Evolutionary conservation across 345 rosid genomes (phyloP), one percentile per base, ranked within the genome.

Genomic region (Laguncularia racemosa): DNA sequence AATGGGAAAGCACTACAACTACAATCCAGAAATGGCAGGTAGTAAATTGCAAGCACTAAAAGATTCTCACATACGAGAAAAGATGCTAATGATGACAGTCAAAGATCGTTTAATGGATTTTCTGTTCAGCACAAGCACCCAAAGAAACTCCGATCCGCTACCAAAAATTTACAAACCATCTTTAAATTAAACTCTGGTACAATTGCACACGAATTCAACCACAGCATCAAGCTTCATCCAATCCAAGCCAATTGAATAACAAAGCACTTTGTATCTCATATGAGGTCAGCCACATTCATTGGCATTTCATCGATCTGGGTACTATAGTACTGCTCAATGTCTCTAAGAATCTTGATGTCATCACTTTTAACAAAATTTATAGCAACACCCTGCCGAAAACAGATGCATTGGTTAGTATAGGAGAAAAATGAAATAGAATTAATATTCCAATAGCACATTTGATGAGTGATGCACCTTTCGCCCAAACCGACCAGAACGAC

Each of bases 261-360:
- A 46, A 17, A 47, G 62, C 18, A 28, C 15, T n/a, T 47, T 23
- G 23, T 8, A 46, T 56, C 56, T 71, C 59, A 84, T 58, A 88
- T 81, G 40, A 91, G 82, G 72, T 91, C 97, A 53, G 93, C 85
- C 65, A 87, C 93, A 59, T 87, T 91, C 97, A 87, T 80, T 0
- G 96, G 96, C 96, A 91, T 87, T 74, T 91, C 97, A 14, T 87
- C 93, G 8, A 91, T 91, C 89, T 91, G 96, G 52, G 97, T 91
- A 74, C 91, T 87, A 76, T 91, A 87, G 52, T 87, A 91, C 64
- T 87, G 93, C 82, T 87, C 91, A 18, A 87, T 90, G 63, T 90
- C 93, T 56, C 96, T 73, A 20, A 90, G 82, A 59, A 85, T 87
- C 91, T 84, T 90, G 74, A 87, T 87, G 52, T 87, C 96, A 5